Conservation (phyloP, 208 protist genomes). For the Acanthamoeba castellanii region DNA sequence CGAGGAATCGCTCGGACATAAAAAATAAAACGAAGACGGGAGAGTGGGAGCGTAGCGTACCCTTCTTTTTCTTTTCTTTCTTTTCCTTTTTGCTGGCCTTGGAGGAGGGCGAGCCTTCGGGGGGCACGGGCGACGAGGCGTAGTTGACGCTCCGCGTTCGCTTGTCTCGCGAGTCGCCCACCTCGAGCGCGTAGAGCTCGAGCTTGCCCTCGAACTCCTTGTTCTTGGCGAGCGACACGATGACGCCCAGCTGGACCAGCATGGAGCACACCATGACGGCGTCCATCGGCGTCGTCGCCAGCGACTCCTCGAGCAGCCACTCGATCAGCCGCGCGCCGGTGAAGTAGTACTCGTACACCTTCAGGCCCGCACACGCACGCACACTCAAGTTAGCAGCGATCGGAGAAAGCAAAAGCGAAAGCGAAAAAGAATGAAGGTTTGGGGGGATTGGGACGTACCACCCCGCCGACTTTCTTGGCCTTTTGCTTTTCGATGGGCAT, state of each 20-base stretch:
- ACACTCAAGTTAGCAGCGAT: not conserved
- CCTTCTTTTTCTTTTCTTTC: constrained; percentile 56
- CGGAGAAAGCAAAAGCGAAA: not conserved
- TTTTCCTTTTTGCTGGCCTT: constrained; percentile 22
- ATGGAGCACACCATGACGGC: constrained; percentile 49
- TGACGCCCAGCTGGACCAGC: constrained; percentile 1
- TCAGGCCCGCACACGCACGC: not conserved
- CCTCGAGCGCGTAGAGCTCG: constrained; percentile 38
- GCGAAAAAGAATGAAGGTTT: not conserved
- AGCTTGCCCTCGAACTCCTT: constrained; percentile 68
- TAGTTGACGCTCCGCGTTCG: constrained; percentile 18
- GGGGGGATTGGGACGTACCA: not conserved
- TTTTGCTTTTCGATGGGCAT: constrained; percentile 40
- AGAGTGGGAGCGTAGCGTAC: not conserved
- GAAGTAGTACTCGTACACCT: constrained; percentile 67
- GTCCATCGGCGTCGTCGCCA: constrained; percentile 50
- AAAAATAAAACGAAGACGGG: not conserved
- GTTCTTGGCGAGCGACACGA: constrained; percentile 14
- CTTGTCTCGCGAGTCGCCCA: constrained; percentile 1
- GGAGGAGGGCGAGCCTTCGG: not conserved
- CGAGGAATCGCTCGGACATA: too few species aligned
- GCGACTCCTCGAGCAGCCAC: constrained; percentile 53
- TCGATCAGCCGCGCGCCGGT: constrained; percentile 18
- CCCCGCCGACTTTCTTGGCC: constrained; percentile 41
- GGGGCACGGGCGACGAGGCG: constrained; percentile 25